phyloP scores from a whole-genome alignment of 345 rosid genomes.

The Rhodamnia rubescens region DNA sequence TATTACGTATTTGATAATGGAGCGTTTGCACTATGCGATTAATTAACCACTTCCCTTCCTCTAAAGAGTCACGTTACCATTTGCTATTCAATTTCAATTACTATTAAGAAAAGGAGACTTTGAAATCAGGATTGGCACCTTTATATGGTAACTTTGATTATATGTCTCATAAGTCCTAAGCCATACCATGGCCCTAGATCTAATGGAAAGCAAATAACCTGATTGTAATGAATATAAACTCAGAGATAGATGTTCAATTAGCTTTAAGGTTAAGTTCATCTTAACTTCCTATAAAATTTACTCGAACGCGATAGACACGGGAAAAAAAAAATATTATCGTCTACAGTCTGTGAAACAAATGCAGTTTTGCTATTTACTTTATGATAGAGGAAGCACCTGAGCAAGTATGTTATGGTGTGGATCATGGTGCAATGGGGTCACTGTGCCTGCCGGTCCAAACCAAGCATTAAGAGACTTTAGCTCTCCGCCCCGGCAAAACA shows the following conservation, averaged over 20 bases:
- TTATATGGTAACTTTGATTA: not conserved
- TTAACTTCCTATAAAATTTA: not conserved
- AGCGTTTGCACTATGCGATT: not conserved
- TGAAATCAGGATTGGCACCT: not conserved
- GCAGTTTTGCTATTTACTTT: not conserved
- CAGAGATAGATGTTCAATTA: not conserved
- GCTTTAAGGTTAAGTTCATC: not conserved
- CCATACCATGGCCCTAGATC: not conserved
- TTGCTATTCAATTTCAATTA: not conserved
- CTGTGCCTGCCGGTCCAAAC: conserved; percentile 96
- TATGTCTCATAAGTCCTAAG: not conserved
- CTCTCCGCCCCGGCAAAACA: conserved; percentile 96
- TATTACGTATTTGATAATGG: not conserved
- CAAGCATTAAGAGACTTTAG: conserved; percentile 82
- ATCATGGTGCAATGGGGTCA: conserved; percentile 95
- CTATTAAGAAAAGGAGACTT: not conserved
- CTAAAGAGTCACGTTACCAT: not conserved
- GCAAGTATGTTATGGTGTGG: conserved; percentile 96
- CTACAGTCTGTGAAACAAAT: not conserved
- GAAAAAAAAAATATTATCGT: not conserved
- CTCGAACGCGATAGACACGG: not conserved
- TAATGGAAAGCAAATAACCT: not conserved
- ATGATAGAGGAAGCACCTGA: conserved; percentile 40
- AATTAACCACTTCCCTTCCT: not conserved
- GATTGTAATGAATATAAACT: not conserved